Percentiles rank a stretch among this genome's conserved stretches.
Conservation (phyloP, 768 basidiomycete species). For the Boletus rex-veris region DNA sequence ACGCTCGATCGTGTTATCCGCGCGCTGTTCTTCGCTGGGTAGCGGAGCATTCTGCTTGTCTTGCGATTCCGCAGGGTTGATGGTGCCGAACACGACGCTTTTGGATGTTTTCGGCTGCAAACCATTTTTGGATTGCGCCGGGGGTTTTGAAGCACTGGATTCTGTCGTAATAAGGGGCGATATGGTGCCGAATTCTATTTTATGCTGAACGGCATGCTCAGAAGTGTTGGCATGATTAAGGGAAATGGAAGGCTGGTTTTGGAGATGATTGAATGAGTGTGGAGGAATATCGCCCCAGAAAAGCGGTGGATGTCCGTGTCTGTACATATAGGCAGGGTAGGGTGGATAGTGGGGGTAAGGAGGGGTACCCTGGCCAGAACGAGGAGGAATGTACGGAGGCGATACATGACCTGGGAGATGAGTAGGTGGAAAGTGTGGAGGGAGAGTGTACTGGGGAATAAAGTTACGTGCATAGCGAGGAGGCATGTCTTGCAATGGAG, state of each 20-base stretch:
- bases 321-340: slow-evolving; percentile 33
- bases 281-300: slow-evolving; percentile 35
- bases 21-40: slow-evolving; percentile 4
- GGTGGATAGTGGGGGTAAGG: slow-evolving; percentile 36
- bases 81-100: slow-evolving; percentile 53
- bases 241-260: slow-evolving; percentile 12
- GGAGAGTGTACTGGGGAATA: slow-evolving; percentile 15
- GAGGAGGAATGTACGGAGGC: slow-evolving; percentile 22
- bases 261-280: slow-evolving; percentile 16
- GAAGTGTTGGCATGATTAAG: slow-evolving; percentile 10
- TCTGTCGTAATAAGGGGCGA: slow-evolving; percentile 16
- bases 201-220: slow-evolving; percentile 7
- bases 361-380: slow-evolving; percentile 31
- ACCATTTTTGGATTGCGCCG: slow-evolving; percentile 5
- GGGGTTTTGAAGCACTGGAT: slow-evolving; percentile 1
- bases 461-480: slow-evolving; percentile 14
- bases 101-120: slow-evolving; percentile 9
- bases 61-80: slow-evolving; percentile 31
- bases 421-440: slow-evolving; percentile 10
- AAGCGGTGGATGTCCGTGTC: slow-evolving; percentile 36
- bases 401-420: slow-evolving; percentile 26
- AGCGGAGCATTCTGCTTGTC: neutral
- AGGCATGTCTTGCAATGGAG: slow-evolving; percentile 24
- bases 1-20: slow-evolving; percentile 15
- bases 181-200: slow-evolving; percentile 17